Base-by-base conservation (phyloP, 192 early-diverging fungal species). In the Coemansia sp. region DNA sequence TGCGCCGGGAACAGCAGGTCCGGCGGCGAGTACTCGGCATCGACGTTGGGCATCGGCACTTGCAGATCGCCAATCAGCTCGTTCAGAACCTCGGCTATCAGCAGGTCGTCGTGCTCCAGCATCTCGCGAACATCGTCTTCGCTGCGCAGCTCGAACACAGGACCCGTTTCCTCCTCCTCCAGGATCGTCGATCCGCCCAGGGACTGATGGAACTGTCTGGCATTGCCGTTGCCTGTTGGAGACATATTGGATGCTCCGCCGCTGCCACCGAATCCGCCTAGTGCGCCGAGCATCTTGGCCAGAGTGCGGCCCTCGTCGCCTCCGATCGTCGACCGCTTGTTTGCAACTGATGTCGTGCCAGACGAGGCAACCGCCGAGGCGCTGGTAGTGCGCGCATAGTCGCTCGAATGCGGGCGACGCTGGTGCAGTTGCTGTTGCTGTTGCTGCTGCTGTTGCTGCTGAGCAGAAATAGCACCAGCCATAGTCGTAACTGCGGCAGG, bases 1-100 rank as follows among this genome's bases (percentile, higher is more conserved):
- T 97, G 95, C 16, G 97, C 92, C 0, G 96, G 95, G 90, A 95
- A 97, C 74, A 97, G 86, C 49, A 99, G 91, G 71, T 84, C 77
- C 7, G 82, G 71, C 39, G 73, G 82, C 70, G 72, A 74, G 61
- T 79, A 75, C 95, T 94, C 81, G 88, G 92, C 74, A 77, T 78
- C 58, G 77, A 88, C 29, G 89, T 93, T 68, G 56, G 93, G 94
- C 34, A 94, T 81, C 10, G 95, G 94, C 64, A 98, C 94, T 69
- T 93, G 91, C 34, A 98, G 80, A 69, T 89, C 90, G 67, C 87
- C 90, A 51, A 99, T 90, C 16, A 99, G 85, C 48, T 92, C 91
- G 55, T 94, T 89, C 26, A 97, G 76, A 33, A 99, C 89, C 84
- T 98, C 96, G 16, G 89, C 82, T 23, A 90, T 85, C 10, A 93